These are phyloP conservation scores for Phylloporus arenicola DNA, from an alignment of 768 basidiomycete genomes.

Conservation along the genomic window DNA sequence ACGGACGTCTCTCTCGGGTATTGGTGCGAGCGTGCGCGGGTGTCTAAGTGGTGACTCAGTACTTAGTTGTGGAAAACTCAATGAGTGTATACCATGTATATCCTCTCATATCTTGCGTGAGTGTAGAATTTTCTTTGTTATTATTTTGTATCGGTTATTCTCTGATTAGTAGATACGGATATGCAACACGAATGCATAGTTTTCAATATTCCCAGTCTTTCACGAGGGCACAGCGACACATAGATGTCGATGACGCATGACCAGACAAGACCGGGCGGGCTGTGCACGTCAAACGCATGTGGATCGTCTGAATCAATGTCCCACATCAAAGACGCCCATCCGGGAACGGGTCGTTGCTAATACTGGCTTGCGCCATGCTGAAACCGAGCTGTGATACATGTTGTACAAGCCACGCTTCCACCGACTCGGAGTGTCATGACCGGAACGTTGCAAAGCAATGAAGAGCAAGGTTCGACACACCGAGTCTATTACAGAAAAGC, in stretches of 20 bases:
- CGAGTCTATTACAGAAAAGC: not conserved
- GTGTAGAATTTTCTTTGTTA: not conserved
- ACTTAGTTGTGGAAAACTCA: not conserved
- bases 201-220: not conserved
- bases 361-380: not conserved
- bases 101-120: not conserved
- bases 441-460: not conserved
- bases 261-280: not conserved
- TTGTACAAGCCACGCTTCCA: not conserved
- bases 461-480: no score
- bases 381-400: not conserved
- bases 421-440: not conserved
- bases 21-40: conserved; percentile 48
- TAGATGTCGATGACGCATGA: no score
- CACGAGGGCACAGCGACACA: no score
- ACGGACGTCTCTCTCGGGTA: conserved; percentile 60
- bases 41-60: conserved; percentile 6
- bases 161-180: not conserved
- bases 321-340: not conserved
- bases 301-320: not conserved
- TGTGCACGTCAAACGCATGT: not conserved
- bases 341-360: not conserved
- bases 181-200: not conserved
- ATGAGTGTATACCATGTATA: not conserved
- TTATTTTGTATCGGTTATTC: not conserved